Evolutionary conservation across 2,329 filamentous ascomycete species (phyloP).

Genomic region (Arthrocladium fulminans): DNA sequence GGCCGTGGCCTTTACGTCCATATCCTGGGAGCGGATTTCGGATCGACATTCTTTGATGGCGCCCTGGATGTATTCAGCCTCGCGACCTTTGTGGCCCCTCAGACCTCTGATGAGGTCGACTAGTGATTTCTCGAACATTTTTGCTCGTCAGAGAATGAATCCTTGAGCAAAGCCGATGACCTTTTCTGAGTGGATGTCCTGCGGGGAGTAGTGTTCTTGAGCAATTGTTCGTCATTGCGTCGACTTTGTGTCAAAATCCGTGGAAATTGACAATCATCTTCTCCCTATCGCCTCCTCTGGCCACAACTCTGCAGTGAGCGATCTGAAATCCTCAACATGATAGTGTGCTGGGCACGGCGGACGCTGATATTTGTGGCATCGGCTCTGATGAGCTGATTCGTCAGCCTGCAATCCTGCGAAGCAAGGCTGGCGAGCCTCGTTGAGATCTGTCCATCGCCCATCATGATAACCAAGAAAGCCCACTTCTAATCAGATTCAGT

Average conservation of each 20-base stretch:
- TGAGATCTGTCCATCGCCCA: background rate
- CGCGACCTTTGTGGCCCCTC: conserved; percentile 88
- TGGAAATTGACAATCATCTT: background rate
- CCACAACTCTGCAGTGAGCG: no score
- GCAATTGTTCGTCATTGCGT: background rate
- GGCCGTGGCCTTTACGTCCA: conserved; percentile 94
- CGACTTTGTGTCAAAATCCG: background rate
- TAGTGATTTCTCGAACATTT: conserved; percentile 96
- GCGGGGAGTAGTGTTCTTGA: background rate
- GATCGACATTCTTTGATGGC: conserved; percentile 89
- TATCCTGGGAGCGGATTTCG: conserved; percentile 87
- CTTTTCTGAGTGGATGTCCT: background rate
- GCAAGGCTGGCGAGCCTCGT: no score
- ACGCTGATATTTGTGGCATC: background rate
- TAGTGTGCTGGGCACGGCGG: background rate
- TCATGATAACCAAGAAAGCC: no score
- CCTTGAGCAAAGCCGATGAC: background rate
- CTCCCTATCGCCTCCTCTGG: background rate
- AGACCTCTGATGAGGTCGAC: conserved; percentile 97
- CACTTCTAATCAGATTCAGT: no score
- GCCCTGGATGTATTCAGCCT: conserved; percentile 90
- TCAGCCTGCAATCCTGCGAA: no score
- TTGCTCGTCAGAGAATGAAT: conserved; percentile 1
- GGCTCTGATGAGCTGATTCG: background rate
- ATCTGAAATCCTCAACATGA: background rate